phyloP scores from a whole-genome alignment of 1,139 yeast species.

The Magnusiomyces starmeri region DNA sequence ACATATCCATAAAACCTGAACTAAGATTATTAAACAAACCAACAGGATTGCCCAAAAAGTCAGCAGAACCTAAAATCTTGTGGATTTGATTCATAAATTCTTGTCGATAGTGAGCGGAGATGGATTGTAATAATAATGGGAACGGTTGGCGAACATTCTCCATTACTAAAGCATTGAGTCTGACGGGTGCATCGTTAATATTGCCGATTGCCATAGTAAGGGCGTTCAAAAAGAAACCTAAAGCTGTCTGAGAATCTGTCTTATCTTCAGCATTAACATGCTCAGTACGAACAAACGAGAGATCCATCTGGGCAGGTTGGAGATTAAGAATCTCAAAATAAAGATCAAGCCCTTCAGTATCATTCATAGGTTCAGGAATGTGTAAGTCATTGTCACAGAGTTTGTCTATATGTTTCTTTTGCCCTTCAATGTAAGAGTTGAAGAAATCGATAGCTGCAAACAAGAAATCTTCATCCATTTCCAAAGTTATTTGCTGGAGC shows the following conservation, averaged over 20 bases:
- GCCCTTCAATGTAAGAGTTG: constrained; percentile 38
- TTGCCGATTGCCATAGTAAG: constrained; percentile 96
- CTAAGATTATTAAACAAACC: constrained; percentile 89
- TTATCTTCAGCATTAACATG: constrained; percentile 55
- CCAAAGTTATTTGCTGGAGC: constrained; percentile 85
- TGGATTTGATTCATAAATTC: constrained; percentile 89
- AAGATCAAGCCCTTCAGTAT: constrained; percentile 60
- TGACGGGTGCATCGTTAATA: constrained; percentile 93
- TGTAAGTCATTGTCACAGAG: constrained; percentile 57
- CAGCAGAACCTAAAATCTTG: constrained; percentile 92
- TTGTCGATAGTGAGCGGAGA: constrained; percentile 84
- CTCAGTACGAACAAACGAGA: constrained; percentile 90
- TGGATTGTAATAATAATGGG: constrained; percentile 62
- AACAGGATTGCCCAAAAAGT: constrained; percentile 92
- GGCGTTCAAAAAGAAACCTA: constrained; percentile 68
- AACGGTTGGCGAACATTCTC: constrained; percentile 86
- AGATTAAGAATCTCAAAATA: constrained; percentile 89
- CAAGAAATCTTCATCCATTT: constrained; percentile 88
- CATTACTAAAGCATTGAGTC: constrained; percentile 75
- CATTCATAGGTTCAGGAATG: constrained; percentile 63
- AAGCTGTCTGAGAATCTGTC: constrained; percentile 47
- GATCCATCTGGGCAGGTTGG: constrained; percentile 82
- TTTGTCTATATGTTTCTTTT: constrained; percentile 51
- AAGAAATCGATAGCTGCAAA: constrained; percentile 76
- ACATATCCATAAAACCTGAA: constrained; percentile 92